Evolutionary conservation across 345 rosid genomes (phyloP), one percentile per base, ranked within the genome.

Genomic region (Euphorbia peplus): DNA sequence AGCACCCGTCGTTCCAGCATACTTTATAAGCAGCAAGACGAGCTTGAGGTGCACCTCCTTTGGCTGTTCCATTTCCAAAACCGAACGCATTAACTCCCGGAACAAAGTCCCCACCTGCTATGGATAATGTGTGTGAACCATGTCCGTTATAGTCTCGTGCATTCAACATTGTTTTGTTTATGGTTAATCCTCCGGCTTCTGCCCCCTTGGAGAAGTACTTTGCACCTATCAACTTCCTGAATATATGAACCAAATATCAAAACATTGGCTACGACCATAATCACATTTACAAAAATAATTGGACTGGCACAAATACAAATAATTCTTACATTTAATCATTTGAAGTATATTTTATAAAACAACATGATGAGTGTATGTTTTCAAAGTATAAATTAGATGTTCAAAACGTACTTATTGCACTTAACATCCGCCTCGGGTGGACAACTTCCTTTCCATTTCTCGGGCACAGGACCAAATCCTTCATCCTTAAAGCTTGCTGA

Each of bases 1-100:
- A 78, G 66, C 90, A 86, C 4, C 57, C 67, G 4, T 8, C 53
- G 8, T 79, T 69, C 85, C 88, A 84, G 25, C 89, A 86, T 3
- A 84, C 81, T 30, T 80, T 86, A 57, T 86, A 86, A 46, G 87
- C 65, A 0, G 89, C 93, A 1, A 84, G 71, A 19, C 90, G 78
- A 1, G 93, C 89, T 28, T 37, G 76, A 0, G 91, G 91, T 0
- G 95, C 75, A 5, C 89, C 95, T 0, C 93, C 91, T 35, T 81
- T 86, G 0, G 89, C 89, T 8, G 91, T 88, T 14, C 95, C 91
- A 39, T 80, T 80, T 1, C 82, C 83, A 0, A 39, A 0, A 1
- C 89, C 87, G 29, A 83, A 77, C 1, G 35, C 32, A 18, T 16
- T 66, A 0, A 68, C 75, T 21, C 75, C 47, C 0, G 46, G 48